Evolutionary conservation across 257 asterid genomes (phyloP).

Genomic region (Plantago ovata): DNA sequence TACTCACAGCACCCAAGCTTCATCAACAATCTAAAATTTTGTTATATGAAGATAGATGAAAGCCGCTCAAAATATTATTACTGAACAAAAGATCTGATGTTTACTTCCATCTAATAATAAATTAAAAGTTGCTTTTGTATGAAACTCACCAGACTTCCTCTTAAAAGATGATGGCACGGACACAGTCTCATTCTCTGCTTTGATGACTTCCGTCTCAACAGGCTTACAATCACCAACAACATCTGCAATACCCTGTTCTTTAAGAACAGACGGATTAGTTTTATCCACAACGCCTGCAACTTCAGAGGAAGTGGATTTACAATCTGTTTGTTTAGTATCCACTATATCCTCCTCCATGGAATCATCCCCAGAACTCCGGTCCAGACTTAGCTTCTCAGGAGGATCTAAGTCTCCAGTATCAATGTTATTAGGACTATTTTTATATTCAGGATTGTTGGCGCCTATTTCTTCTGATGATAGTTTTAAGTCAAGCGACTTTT

Average conservation of each 20-base stretch:
- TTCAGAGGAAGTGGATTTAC: conserved; percentile 33
- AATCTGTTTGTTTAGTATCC: conserved; percentile 45
- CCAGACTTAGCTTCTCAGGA: conserved; percentile 54
- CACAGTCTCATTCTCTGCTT: conserved; percentile 33
- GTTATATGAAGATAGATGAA: background rate
- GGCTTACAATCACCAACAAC: conserved; percentile 51
- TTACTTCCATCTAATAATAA: background rate
- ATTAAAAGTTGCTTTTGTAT: background rate
- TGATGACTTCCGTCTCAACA: conserved; percentile 24
- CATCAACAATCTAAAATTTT: background rate
- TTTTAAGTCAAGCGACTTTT: conserved; percentile 31
- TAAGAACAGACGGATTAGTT: conserved; percentile 26
- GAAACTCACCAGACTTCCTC: conserved; percentile 65
- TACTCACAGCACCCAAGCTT: too few species aligned
- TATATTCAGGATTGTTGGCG: conserved; percentile 26
- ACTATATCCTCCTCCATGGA: conserved; percentile 70
- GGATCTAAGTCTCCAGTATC: conserved; percentile 43
- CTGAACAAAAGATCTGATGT: background rate
- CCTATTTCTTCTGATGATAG: conserved; percentile 31
- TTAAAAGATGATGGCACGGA: conserved; percentile 38
- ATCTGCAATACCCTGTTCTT: conserved; percentile 51
- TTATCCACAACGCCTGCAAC: conserved; percentile 25
- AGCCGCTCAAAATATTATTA: background rate
- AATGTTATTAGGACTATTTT: conserved; percentile 29
- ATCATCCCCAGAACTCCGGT: conserved; percentile 77